A percentile compares a stretch with the other conserved stretches of the same genome.
phyloP scores from a whole-genome alignment of 2,329 filamentous ascomycete species.

The Lasiodiplodia theobromae region DNA sequence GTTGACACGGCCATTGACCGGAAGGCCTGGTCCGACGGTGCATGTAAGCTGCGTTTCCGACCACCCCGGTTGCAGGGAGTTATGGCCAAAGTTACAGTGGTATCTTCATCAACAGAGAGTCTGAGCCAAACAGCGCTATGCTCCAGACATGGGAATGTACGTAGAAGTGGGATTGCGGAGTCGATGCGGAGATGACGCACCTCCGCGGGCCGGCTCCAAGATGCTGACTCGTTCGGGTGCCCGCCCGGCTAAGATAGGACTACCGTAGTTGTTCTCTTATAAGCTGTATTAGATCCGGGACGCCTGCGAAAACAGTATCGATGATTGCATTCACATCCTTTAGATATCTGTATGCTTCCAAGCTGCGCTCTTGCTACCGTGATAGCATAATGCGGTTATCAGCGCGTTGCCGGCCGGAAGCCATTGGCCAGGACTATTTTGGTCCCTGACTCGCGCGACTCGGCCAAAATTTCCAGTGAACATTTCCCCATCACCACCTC shows the following conservation, averaged over 20 bases:
- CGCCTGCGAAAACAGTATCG: too few relatives aligned
- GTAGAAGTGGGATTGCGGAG: neutral
- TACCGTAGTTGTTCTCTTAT: too few relatives aligned
- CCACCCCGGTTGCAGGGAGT: neutral
- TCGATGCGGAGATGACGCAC: neutral
- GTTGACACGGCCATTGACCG: neutral
- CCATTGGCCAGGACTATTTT: neutral
- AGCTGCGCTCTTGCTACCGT: too few relatives aligned
- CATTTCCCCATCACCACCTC: conserved; percentile 5
- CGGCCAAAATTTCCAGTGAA: conserved; percentile 28
- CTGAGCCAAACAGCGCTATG: neutral
- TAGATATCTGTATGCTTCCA: too few relatives aligned
- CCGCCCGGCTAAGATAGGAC: too few relatives aligned
- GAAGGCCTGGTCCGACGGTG: neutral
- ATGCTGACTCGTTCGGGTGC: neutral
- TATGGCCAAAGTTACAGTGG: neutral
- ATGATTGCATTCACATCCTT: too few relatives aligned
- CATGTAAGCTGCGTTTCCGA: neutral
- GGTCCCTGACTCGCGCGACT: neutral
- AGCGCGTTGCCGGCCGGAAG: neutral
- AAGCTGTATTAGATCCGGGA: too few relatives aligned
- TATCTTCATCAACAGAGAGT: neutral
- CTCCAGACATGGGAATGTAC: neutral
- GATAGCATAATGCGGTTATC: neutral
- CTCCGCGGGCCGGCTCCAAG: neutral